Evolutionary conservation across 331 rosid species (phyloP), one percentile per base, ranked within the genome.

Genomic region (Stylosanthes scabra): DNA sequence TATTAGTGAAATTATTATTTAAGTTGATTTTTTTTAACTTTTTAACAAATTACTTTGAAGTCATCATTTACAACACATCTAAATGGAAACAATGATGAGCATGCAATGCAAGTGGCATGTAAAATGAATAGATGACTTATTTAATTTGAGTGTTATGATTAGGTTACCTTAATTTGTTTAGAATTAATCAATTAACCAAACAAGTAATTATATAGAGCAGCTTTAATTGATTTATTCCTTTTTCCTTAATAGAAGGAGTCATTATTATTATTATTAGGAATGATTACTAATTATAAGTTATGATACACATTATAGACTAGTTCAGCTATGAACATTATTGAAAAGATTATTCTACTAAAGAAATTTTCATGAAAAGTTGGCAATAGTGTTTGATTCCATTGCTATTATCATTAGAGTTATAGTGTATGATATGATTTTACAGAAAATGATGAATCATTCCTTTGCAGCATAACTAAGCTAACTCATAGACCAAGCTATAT

Each of bases 251-350:
- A 11, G 27, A 40, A 57, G n/a, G 16, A 27, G 56, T 70, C 66
- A 70, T 3, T 70, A 3, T 57, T 42, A 12, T 70, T 55, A 70
- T 3, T 70, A 3, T 57, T 42, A 13, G 75, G 66, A 71, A 57
- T 70, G 64, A 41, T 70, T 70, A 71, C 44, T 70, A 54, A 41
- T 70, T 70, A 41, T 44, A 71, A 70, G 45, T 57, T 25, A 31
- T 13, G 55, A 41, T 42, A 41, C 28, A 29, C 54, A 56, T 65
- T 41, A 25, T 57, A 28, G 58, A 57, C 58, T 42, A 44, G 45
- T 57, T 71, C 58, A 9, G 45, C 45, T 27, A 11, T n/a, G 25
- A 54, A 55, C 15, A 67, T 27, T 7, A 27, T 59, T 40, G 50
- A 11, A 4, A 41, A 14, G 34, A 16, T 63, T 63, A 41, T 56